Evolutionary conservation across 1,284 basidiomycete genomes (phyloP), one percentile per base, ranked within the genome.

Genomic region (Gomphus sp.): DNA sequence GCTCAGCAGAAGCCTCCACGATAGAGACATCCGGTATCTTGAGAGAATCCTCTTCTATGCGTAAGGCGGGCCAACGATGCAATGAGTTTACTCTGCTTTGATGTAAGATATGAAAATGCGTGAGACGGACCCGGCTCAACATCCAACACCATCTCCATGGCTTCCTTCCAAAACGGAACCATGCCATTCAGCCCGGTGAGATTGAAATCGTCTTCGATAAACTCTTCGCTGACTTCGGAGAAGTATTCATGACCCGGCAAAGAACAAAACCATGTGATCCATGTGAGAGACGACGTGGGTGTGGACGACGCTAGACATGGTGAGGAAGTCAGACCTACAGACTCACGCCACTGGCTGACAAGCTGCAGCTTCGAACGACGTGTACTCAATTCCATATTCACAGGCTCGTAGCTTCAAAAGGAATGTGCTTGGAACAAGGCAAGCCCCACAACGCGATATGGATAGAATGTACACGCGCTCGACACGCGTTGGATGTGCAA

Each of bases 201-300:
- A 75, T 99, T 99, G 76, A 99, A 99, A 71, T 99, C 97, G 74
- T 99, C 97, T 71, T 99, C 97, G 72, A 99, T 99, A 72, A 98
- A 99, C 69, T 99, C 96, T 70, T 99, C 95, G 58, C 90, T 86
- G 22, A 98, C 94, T 74, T 96, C 93, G 72, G 91, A 95, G 72
- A 98, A 99, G 76, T 98, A 99, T 74, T 99, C 97, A 73, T 99
- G 97, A 5, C 97, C 97, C 5, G 97, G 94, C 50, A 99, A 76
- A 22, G 94, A 94, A 70, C 95, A 98, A 78, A 98, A 99, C 97
- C 96, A 99, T 66, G 88, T 89, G 69, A 96, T 96, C 93, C 93
- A 97, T 62, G 97, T 99, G 63, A 94, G 74, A 41, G 87, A 90
- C 51, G 89, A 91, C 62, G 89, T 91, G 37, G 88, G 89, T 8